Percentiles rank a stretch among this genome's conserved stretches.
These are phyloP conservation scores for Mercurialis annua DNA, from an alignment of 345 rosid genomes.

Conservation along the genomic window DNA sequence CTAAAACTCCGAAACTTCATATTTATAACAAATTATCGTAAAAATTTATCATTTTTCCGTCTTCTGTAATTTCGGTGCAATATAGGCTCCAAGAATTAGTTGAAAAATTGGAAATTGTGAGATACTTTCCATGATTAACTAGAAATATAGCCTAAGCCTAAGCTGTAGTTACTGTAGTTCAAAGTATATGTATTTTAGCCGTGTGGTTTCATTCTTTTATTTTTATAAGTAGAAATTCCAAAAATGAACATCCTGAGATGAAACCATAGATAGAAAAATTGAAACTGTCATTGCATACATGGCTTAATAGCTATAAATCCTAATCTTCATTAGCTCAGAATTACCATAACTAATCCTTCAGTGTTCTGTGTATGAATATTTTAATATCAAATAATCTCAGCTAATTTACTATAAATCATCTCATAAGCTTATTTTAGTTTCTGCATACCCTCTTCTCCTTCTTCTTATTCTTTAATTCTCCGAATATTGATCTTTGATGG, in stretches of 20 bases:
- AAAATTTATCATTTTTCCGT: too few species aligned
- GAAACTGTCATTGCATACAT: not conserved
- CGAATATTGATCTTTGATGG: not conserved
- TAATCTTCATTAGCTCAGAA: conserved; percentile 5
- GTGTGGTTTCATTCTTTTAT: not conserved
- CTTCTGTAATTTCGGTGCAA: too few species aligned
- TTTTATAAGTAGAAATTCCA: conserved; percentile 8
- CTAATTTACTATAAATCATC: conserved; percentile 1
- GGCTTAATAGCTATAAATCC: not conserved
- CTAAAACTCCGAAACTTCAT: too few species aligned
- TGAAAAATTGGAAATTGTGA: not conserved
- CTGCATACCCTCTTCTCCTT: not conserved
- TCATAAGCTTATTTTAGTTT: not conserved
- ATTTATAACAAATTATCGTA: too few species aligned
- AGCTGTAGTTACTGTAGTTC: not conserved
- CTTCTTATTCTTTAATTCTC: not conserved
- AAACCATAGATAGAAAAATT: not conserved
- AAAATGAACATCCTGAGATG: conserved; percentile 3
- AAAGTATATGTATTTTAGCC: not conserved
- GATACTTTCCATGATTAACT: conserved; percentile 2
- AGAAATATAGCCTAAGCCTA: conserved; percentile 3
- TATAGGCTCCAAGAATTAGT: not conserved
- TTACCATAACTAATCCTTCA: conserved; percentile 9
- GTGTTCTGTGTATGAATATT: conserved; percentile 2
- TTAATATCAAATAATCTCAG: not conserved